Base-by-base conservation (phyloP, 345 rosid genomes). In the Limnanthes douglasii region DNA sequence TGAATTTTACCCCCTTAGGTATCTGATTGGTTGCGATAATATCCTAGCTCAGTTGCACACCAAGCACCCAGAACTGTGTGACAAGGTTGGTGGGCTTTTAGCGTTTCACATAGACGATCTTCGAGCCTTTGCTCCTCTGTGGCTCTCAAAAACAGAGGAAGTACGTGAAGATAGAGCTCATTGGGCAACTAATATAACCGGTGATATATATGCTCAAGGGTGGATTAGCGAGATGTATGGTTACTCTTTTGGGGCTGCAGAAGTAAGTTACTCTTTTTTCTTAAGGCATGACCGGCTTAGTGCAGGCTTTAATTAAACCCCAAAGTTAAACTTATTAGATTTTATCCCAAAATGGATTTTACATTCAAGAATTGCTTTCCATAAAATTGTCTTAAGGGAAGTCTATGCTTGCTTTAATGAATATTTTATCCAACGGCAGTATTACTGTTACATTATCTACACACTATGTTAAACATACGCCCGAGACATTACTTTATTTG, bases 211-310 rank as follows among this genome's bases (percentile, higher is more conserved):
- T 30, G 81, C 65, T 10, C 18, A 50, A 62, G 85, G 92, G 38
- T 79, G 85, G 85, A 79, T 79, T 18, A 79, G 85, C 48, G 93
- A 79, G 68, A 79, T 79, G 85, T 75, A 75, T 62, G 92, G 92
- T 50, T 79, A 79, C 63, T 75, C 92, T 14, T 79, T 79, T 57
- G 92, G 92, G 45, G 92, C 92, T 4, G 85, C 92, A 18, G 92
- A 79, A 52, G 92, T 79, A 48, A 44, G 71, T 35, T 20, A 4
- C 13, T 44, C 15, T 46, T 46, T 21, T 5, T 45, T 32, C 21
- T 32, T 28, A n/a, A n/a, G n/a, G n/a, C n/a, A n/a, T n/a, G n/a
- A n/a, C n/a, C 43, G 4, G 0, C 29, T 8, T 16, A 17, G 10
- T 12, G 2, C 22, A 37, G 20, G 2, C 29, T 37, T 37, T 8